Evolutionary conservation across 2,329 filamentous ascomycete species (phyloP), one percentile per base, ranked within the genome.

Genomic region (Curvularia sp.): DNA sequence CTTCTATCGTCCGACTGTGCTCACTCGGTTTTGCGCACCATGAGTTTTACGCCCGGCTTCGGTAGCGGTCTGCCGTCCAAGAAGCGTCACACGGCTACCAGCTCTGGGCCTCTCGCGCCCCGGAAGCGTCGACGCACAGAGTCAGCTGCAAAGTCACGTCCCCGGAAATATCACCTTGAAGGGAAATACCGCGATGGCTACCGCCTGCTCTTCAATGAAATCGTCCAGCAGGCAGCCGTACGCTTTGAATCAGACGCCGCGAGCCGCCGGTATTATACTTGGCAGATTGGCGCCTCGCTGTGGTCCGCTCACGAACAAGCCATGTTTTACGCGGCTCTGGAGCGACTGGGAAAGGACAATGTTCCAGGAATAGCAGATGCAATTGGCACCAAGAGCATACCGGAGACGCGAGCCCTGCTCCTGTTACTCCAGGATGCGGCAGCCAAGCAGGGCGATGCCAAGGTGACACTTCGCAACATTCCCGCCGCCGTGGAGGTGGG

Each of bases 251-350:
- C 53, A 5, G 21, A 42, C 7, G 45, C 49, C 19, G 32, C 45
- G 13, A 53, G 45, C 32, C 12, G 32, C 39, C 63, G 60, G 42
- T 64, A 55, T 57, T 74, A 47, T 49, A 78, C 34, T 83, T 55
- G 84, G 1, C 90, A 92, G 67, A 78, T 93, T 49, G 93, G 92
- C 21, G 81, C 86, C 25, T 87, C 88, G 0, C 65, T 77, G 10
- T 98, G 94, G 94, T 87, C 85, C 0, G 60, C 83, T 0, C 67
- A 79, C 1, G 93, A 97, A 70, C 96, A 96, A 72, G 79, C 83
- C 1, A 66, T 80, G 0, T 85, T 97, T 57, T 96, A 92, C 73
- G 80, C 84, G 13, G 83, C 86, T 0, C 74, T 96, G 3, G 80
- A 83, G 1, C 84, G 85, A 0, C 81, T 89, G 2, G 92, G 92